Evolutionary conservation across 192 early-diverging fungal genomes (phyloP), one percentile per base, ranked within the genome.

Genomic region (Physocladia obscura): DNA sequence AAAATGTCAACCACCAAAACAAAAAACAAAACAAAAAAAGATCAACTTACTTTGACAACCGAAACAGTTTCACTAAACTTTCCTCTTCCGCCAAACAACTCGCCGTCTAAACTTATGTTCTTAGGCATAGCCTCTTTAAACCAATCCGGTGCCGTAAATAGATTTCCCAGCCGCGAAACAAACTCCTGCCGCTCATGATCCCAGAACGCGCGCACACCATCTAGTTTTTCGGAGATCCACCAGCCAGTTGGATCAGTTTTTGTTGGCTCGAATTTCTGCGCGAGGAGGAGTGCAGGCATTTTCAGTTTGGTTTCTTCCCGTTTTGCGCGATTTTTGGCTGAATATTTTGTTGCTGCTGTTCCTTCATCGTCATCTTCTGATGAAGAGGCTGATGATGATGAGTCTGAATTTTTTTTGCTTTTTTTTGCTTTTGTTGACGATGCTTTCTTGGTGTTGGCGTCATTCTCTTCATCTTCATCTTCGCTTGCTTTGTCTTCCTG

Each of bases 191-290:
- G 44, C 26, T 60, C 74, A 48, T 81, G 82, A 61, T 89, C 82
- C 78, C 84, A 90, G 47, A 79, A 83, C 1, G 88, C 85, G 3
- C 89, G 73, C 1, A 90, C 87, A 24, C 89, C 89, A 58, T 90
- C 89, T 19, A 91, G 77, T 61, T 91, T 91, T 64, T 91, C 90
- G 5, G 79, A 77, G 40, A 91, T 81, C 87, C 87, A 90, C 79
- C 84, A 91, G 15, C 89, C 89, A 13, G 83, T 81, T 15, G 88
- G 88, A 57, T 91, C 87, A 15, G 49, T 24, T 15, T 30, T 67
- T 2, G 13, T 26, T 0, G 71, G 49, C 24, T 64, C 64, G 60
- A 54, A 76, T 36, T 72, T 72, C 2, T 76, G 29, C 6, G 74
- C 74, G 26, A 76, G 70, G 3, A 76, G 62, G 3, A 76, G 60